Evolutionary conservation across 495 filamentous ascomycete genomes (phyloP), one percentile per base, ranked within the genome.

Genomic region (Neurospora terricola): DNA sequence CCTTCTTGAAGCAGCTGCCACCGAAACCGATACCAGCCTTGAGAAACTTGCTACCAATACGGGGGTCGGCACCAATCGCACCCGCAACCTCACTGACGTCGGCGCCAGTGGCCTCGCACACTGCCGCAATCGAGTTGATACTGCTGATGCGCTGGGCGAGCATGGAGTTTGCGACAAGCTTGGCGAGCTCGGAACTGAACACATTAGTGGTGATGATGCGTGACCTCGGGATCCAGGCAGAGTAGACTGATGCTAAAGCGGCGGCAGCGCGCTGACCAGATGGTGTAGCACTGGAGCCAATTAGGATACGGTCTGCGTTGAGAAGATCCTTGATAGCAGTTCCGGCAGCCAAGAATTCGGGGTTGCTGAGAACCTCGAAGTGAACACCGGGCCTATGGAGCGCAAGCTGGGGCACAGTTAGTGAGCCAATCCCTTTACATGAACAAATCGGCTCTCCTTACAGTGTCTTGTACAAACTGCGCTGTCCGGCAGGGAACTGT

Each of bases 311-410:
- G 75, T 92, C 91, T 16, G 93, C 91, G n/a, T 81, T 74, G 34
- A 91, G 84, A n/a, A 94, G 82, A 76, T 94, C 89, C 10, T 85
- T 77, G 76, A 94, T 85, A 4, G 92, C 93, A 2, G 90, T 92
- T 14, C 92, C 92, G 73, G 93, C 91, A 11, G 92, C 90, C 2
- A 94, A 83, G 74, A 94, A 94, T 75, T 95, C 92, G 9, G 92
- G 92, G 78, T 94, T 95, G 40, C 91, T 93, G 18, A 95, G 86
- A 45, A 95, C 86, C 73, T 94, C 90, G 75, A 94, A 93, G n/a
- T 82, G 83, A 16, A 90, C 81, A 3, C 85, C 86, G 0, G 91
- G 90, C 5, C 86, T 86, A 72, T 86, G 76, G 30, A 80, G 74
- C 16, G 77, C 77, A 38, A 86, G 71, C 83, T 85, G 40, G 43